Evolutionary conservation across 768 basidiomycete genomes (phyloP), one percentile per base, ranked within the genome.

Genomic region (Pleurotus tuber-regium): DNA sequence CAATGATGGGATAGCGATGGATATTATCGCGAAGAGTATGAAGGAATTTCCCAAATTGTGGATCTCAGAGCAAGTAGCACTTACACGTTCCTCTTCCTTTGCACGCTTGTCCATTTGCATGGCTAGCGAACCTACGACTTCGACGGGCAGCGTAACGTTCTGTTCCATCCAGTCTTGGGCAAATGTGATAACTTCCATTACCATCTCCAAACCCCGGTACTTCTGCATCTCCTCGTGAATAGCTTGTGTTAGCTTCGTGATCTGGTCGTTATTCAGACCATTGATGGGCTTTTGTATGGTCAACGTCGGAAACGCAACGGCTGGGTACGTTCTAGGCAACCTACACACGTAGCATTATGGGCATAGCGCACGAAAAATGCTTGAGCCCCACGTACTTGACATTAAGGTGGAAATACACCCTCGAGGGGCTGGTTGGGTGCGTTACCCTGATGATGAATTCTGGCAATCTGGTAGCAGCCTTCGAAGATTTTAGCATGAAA

Each of bases 291-390:
- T 85, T 63, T 86, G 79, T 33, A 90, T 77, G 5, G 78, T 72
- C 57, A 92, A 87, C 1, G 74, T 78, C 5, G 89, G 85, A 35
- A 74, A 78, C 23, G 87, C 83, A 48, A 86, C 77, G 3, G 70
- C 70, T n/a, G 90, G 90, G 61, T 92, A 92, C 47, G 88, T 89
- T 66, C 84, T 89, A 2, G 90, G 88, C 53, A 92, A 82, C 64
- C 88, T 91, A 54, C 8, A 50, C 54, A 50, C 10, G n/a, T 25
- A 30, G 2, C 41, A 1, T 16, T 14, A 33, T 12, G 26, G 14
- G n/a, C 28, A 30, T 16, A 25, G 33, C 19, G n/a, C n/a, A 33
- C 11, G 50, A 16, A 18, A 58, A 18, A 42, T 41, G 47, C 10
- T 5, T 14, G 28, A 16, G 25, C 28, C 10, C 26, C 19, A 71